Percentiles rank a stretch among this genome's conserved stretches.
phyloP scores from a whole-genome alignment of 169 alveolate genomes.

The Plasmodium knowlesi region DNA sequence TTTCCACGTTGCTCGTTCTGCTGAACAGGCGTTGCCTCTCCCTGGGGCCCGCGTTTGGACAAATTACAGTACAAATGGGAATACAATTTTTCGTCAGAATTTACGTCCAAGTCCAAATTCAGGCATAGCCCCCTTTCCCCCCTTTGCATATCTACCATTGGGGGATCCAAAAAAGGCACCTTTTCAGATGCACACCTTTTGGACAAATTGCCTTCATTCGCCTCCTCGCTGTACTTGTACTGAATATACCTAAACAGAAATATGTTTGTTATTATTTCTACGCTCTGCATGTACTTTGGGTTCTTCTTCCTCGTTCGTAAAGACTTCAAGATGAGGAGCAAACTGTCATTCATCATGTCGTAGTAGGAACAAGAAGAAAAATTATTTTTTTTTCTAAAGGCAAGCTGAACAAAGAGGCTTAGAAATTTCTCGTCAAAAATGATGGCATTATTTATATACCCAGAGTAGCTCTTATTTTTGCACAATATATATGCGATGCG shows the following conservation, averaged over 20 bases:
- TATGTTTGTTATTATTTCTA: constrained; percentile 48
- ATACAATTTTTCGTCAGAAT: not conserved
- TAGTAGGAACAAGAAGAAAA: constrained; percentile 16
- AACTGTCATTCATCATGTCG: constrained; percentile 32
- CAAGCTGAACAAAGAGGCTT: not conserved
- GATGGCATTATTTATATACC: constrained; percentile 29
- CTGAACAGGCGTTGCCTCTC: not conserved
- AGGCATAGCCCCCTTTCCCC: not conserved
- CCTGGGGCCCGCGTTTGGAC: not conserved
- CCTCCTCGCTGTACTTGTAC: not conserved
- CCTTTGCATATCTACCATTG: not conserved
- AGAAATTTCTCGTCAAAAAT: constrained; percentile 30
- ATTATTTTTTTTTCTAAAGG: constrained; percentile 7
- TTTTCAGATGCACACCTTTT: constrained; percentile 5
- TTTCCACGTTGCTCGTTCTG: not conserved
- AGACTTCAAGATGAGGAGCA: constrained; percentile 37
- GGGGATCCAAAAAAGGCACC: not conserved
- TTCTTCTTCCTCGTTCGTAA: constrained; percentile 29
- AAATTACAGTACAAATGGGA: not conserved
- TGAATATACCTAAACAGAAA: constrained; percentile 59
- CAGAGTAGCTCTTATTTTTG: constrained; percentile 21
- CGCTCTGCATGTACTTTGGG: constrained; percentile 22
- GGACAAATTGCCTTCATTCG: not conserved
- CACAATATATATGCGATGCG: constrained; percentile 59
- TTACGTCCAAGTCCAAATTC: not conserved